phyloP scores from a whole-genome alignment of 2,329 filamentous ascomycete genomes.

The Penicillium italicum region DNA sequence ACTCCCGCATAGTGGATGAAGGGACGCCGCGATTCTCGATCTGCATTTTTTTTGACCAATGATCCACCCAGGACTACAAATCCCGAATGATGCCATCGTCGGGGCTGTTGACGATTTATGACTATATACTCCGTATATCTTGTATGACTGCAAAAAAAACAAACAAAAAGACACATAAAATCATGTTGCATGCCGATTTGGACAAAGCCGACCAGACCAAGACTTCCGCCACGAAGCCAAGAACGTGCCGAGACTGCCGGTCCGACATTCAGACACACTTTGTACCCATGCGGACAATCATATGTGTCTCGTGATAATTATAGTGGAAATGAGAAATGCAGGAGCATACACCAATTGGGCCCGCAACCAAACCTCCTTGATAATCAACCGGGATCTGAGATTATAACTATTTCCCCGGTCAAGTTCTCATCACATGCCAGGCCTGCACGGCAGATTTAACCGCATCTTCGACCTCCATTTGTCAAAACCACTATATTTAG shows the following conservation, averaged over 20 bases:
- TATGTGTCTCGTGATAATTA: not conserved
- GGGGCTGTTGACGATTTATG: slow-evolving; percentile 23
- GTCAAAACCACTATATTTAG: not conserved
- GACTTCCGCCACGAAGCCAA: not conserved
- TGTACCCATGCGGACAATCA: not conserved
- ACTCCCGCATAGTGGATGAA: not conserved
- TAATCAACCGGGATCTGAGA: slow-evolving; percentile 12
- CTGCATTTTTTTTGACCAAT: not conserved
- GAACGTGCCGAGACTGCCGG: not conserved
- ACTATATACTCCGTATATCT: slow-evolving; percentile 12
- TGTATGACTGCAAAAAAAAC: slow-evolving; percentile 13
- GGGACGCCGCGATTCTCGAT: not conserved
- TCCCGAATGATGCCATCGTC: slow-evolving; percentile 2
- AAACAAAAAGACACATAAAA: slow-evolving; percentile 5
- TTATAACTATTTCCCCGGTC: slow-evolving; percentile 12
- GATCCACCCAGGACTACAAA: not conserved
- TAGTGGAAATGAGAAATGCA: not conserved
- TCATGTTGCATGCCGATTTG: not conserved
- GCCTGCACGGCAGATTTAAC: not conserved
- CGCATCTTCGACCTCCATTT: not conserved
- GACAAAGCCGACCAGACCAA: not conserved
- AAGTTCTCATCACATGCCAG: slow-evolving; percentile 12
- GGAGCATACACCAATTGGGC: not conserved
- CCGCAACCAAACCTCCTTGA: not conserved
- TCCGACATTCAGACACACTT: not conserved